Evolutionary conservation across 2,329 filamentous ascomycete genomes (phyloP), one percentile per base, ranked within the genome.

Genomic region (Cytospora leucostoma): DNA sequence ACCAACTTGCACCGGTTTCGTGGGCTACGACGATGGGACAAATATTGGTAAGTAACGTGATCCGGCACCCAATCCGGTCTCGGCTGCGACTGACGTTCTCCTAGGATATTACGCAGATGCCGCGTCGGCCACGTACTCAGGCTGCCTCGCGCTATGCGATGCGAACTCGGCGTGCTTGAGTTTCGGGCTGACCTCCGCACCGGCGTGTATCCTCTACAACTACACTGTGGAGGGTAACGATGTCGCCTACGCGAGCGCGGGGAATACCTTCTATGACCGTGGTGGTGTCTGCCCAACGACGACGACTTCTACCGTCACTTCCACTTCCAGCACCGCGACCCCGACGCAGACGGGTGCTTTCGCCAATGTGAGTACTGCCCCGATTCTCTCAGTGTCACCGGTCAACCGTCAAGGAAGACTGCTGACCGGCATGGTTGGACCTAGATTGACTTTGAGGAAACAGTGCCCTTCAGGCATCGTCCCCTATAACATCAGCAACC

Each of bases 311-410:
- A 47, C 64, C 0, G 27, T 51, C 8, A 47, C 44, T 21, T 8
- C 59, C 35, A 33, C 60, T 1, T 34, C 60, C 4, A 27, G 27
- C 32, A 50, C 35, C 15, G 59, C 61, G 17, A 60, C 56, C 4
- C 64, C 64, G 11, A 62, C 62, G 17, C 64, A 65, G 61, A 65
- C 64, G 27, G 64, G 64, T 7, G 35, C 55, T 4, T 65, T 65
- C 40, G 53, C 64, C 7, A 65, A 65, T 34, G 64, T 65, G 34
- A 53, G 64, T 52, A 10, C 4, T 8, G 1, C 7, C 1, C 8
- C 7, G 15, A 4, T 3, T 7, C 1, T 11, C n/a, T 47, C 17
- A 4, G 11, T 10, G n/a, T n/a, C 15, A 10, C 21, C 17, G n/a
- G 8, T 3, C n/a, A 10, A 12, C 5, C 27, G 38, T n/a, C 15